Conservation (phyloP, 495 filamentous ascomycete species). For the Aspergillus cavernicola region DNA sequence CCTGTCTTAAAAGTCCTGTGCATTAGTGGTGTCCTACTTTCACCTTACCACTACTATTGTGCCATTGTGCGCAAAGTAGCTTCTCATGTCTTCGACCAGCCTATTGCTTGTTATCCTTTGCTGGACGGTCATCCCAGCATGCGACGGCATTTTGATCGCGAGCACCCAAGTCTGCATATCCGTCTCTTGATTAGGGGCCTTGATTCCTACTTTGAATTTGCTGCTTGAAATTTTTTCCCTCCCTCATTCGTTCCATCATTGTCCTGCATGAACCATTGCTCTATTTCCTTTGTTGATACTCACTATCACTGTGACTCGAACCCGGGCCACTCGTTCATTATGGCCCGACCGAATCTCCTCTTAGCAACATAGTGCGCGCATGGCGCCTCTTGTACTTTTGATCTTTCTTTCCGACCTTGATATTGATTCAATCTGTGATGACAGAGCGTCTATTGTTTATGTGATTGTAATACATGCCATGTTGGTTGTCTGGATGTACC, state of each 20-base stretch:
- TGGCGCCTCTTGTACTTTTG: constrained; percentile 14
- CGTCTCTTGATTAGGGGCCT: constrained; percentile 13
- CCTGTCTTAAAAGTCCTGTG: constrained; percentile 21
- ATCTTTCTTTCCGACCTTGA: constrained; percentile 9
- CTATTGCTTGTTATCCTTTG: neutral
- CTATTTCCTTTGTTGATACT: constrained; percentile 22
- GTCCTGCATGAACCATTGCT: constrained; percentile 12
- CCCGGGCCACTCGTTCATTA: constrained; percentile 17
- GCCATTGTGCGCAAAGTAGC: neutral
- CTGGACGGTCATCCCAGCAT: constrained; percentile 12
- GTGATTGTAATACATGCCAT: constrained; percentile 6
- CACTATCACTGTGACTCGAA: constrained; percentile 11
- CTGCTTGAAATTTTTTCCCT: constrained; percentile 7
- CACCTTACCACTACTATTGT: neutral
- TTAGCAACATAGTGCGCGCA: constrained; percentile 15
- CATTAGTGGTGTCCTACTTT: constrained; percentile 6
- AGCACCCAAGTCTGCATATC: constrained; percentile 3
- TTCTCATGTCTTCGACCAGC: neutral
- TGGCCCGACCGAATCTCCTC: constrained; percentile 19
- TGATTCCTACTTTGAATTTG: constrained; percentile 16
- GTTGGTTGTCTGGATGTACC: constrained; percentile 9
- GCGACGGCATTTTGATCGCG: neutral
- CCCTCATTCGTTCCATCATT: constrained; percentile 10
- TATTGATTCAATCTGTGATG: constrained; percentile 20
- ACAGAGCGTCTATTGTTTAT: constrained; percentile 13